Percentiles rank a stretch among this genome's conserved stretches.
Conservation (phyloP, 2,329 filamentous ascomycete species). For the Ophiostoma ips region DNA sequence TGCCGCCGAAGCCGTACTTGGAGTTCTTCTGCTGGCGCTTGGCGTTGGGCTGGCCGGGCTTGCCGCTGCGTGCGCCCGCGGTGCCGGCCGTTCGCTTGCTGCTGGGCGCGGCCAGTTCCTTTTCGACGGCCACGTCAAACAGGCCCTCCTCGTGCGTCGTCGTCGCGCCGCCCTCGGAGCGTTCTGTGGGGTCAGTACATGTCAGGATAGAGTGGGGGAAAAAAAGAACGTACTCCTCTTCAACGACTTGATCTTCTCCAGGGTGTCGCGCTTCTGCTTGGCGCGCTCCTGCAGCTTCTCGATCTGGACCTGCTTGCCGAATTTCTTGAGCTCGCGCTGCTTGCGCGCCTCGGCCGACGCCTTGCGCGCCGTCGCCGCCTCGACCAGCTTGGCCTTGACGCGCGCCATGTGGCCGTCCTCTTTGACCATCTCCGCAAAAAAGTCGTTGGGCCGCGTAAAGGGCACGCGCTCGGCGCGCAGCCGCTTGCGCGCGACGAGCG, state of each 20-base stretch:
- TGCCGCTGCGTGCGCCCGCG: conserved; percentile 18
- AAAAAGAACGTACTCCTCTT: conserved; percentile 82
- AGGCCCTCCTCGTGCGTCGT: conserved; percentile 69
- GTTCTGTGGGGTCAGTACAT: conserved; percentile 47
- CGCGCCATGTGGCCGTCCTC: conserved; percentile 96
- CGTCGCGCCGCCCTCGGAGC: conserved; percentile 53
- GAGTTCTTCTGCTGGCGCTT: conserved; percentile 91
- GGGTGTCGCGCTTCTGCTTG: conserved; percentile 80
- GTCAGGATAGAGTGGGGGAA: conserved; percentile 13
- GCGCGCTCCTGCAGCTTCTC: conserved; percentile 89
- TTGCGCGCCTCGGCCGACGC: conserved; percentile 81
- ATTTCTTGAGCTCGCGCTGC: conserved; percentile 94
- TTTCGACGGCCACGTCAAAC: conserved; percentile 80
- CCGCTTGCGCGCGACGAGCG: conserved; percentile 54
- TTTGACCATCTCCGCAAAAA: conserved; percentile 99
- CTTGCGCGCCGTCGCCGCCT: conserved; percentile 86
- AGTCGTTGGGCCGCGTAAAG: conserved; percentile 83
- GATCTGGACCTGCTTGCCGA: conserved; percentile 95
- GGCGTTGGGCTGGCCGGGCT: conserved; percentile 31
- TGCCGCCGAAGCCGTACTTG: conserved; percentile 91
- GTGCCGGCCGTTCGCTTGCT: neutral
- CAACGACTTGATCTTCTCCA: conserved; percentile 88
- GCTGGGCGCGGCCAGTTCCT: conserved; percentile 34
- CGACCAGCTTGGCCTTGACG: conserved; percentile 84
- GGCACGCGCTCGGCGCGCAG: conserved; percentile 71